phyloP scores from a whole-genome alignment of 2,329 filamentous ascomycete genomes.

The Hirsutella minnesotensis region DNA sequence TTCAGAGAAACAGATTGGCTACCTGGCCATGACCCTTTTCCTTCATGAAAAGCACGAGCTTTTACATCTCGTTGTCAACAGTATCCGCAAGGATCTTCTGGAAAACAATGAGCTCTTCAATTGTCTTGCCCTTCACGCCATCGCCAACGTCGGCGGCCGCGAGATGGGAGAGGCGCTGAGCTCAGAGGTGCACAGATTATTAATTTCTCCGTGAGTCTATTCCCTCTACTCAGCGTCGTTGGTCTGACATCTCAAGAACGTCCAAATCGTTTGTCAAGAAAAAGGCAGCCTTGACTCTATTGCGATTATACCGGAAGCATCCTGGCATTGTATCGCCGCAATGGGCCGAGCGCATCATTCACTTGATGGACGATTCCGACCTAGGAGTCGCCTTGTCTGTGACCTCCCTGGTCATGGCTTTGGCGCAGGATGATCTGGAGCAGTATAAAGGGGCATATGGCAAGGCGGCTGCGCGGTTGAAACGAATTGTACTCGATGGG shows the following conservation, averaged over 20 bases:
- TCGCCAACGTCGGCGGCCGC: conserved; percentile 90
- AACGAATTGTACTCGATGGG: conserved; percentile 80
- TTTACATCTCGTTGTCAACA: conserved; percentile 92
- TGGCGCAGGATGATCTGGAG: conserved; percentile 89
- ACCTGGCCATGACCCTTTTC: conserved; percentile 93
- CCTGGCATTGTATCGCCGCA: conserved; percentile 89
- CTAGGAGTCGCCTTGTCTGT: conserved; percentile 91
- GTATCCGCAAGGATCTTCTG: conserved; percentile 88
- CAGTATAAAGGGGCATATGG: conserved; percentile 90
- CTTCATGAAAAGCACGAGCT: conserved; percentile 95
- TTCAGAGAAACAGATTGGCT: conserved; percentile 98
- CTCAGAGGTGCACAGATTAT: conserved; percentile 77
- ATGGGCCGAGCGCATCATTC: conserved; percentile 96
- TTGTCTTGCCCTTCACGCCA: conserved; percentile 89
- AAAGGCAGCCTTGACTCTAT: conserved; percentile 87
- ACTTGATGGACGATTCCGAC: conserved; percentile 94
- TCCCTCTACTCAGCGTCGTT: background rate
- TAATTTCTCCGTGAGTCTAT: conserved; percentile 77
- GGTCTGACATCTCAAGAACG: conserved; percentile 21
- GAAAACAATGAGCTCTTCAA: conserved; percentile 97
- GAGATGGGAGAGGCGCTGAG: conserved; percentile 96
- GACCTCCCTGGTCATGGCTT: conserved; percentile 86
- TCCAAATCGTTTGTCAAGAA: conserved; percentile 99
- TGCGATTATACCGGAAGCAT: conserved; percentile 89
- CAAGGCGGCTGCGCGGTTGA: conserved; percentile 81